Evolutionary conservation across 148 eudicot genomes (phyloP), one percentile per base, ranked within the genome.

Genomic region (Persicaria tinctoria): DNA sequence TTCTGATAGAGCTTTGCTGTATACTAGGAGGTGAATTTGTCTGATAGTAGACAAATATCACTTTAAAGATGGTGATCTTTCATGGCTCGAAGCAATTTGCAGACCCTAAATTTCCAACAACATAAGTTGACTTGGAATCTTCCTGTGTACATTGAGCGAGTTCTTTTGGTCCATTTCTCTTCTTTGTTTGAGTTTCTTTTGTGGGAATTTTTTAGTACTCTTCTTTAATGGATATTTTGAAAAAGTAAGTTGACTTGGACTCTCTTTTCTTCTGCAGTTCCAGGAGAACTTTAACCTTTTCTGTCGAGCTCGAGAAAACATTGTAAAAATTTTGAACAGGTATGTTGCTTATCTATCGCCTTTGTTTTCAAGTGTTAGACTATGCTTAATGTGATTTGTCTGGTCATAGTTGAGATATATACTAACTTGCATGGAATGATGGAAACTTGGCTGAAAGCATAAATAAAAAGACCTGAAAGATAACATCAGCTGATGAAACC

Each of bases 201-300:
- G 66, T 23, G 66, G 41, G 41, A 23, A 8, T 41, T 20, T 8
- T 60, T 60, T 23, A 20, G 41, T 23, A 20, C 11, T 60, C 41
- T 8, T 60, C 66, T 60, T 16, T 8, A 32, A 23, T 20, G 13
- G 66, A 23, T 23, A 60, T 32, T 20, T 63, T 1, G 10, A 23
- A 23, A 63, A 63, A 63, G 8, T 18, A 18, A n/a, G 75, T 13
- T 20, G 63, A 73, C 45, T 16, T 27, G 32, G 14, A 55, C 3
- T 0, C 7, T 13, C 17, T 74, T 48, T 79, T 78, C 75, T 74
- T 9, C 9, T 18, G 64, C 64, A 59, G 64, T 59, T 88, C 76
- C 91, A 94, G 56, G 97, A 92, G 23, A 92, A 92, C 83, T 77
- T 88, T 59, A 75, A 64, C 82, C 88, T 92, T 80, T 85, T 92